Base-by-base conservation (phyloP, 805 yeast genomes). In the Metschnikowia similis region DNA sequence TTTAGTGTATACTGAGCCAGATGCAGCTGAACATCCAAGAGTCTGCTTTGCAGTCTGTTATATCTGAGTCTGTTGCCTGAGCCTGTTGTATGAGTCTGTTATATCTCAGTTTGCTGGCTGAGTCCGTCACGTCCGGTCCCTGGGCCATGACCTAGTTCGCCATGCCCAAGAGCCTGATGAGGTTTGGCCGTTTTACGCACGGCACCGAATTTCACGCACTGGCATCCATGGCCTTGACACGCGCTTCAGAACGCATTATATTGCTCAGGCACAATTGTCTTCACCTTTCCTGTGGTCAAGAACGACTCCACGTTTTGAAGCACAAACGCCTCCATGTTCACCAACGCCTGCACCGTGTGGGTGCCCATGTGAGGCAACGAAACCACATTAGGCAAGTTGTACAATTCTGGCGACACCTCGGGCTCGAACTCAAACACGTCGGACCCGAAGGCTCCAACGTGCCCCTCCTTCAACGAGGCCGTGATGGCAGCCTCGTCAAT, bases 361-460 rank as follows among this genome's bases (percentile, higher is more conserved):
- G 96, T 88, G 28, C 96, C 97, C 85, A 88, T 83, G 65, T 90
- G 97, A 13, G 97, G 97, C 56, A 87, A 71, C 34, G 87, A 79
- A 10, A 86, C 75, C n/a, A 83, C 88, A 55, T 85, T 84, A 11
- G 87, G 86, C 67, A 85, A 67, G 30, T 72, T 70, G 44, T 77
- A 67, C 54, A 87, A 70, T 52, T 85, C 90, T 61, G 76, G 67
- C 39, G 85, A 77, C n/a, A 82, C 85, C 54, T 80, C 62, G 9
- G 95, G 95, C 66, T 87, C 95, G 54, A 72, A 67, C 64, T 86
- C 91, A 64, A 84, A 83, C 29, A 87, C 95, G 60, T 87, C 95
- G 11, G 86, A 62, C 13, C 90, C 95, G 52, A 81, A 85, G 5
- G 85, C 68, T 35, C 82, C 80, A 30, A 87, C 75, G 57, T 84